Evolutionary conservation across 192 early-diverging fungal species (phyloP).

Genomic region (Neocallimastix lanati): DNA sequence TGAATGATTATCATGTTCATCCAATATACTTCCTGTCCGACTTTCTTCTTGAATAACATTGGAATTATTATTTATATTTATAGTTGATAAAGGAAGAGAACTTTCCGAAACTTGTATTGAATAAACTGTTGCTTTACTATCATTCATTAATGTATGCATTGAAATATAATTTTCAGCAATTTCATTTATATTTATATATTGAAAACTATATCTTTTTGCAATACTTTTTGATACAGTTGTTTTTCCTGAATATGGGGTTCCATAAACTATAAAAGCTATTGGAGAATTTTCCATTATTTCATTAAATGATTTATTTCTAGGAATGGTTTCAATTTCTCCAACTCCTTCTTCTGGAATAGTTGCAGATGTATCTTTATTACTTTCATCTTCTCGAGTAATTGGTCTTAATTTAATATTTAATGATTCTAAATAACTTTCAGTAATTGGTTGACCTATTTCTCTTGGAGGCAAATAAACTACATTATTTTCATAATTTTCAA

Average conservation of each 20-base stretch:
- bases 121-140: background rate
- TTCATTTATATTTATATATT: slow-evolving; percentile 23
- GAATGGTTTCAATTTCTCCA: slow-evolving; percentile 16
- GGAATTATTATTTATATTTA: background rate
- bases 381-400: slow-evolving; percentile 7
- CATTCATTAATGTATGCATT: background rate
- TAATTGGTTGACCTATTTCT: slow-evolving; percentile 16
- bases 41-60: background rate
- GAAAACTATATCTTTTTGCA: slow-evolving; percentile 8
- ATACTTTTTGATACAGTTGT: slow-evolving; percentile 19
- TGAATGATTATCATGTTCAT: slow-evolving; percentile 3
- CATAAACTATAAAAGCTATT: slow-evolving; percentile 20
- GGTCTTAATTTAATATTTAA: slow-evolving; percentile 1
- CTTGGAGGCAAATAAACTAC: slow-evolving; percentile 19
- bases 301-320: background rate
- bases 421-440: slow-evolving; percentile 16
- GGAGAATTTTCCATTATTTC: slow-evolving; percentile 3
- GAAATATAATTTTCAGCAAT: slow-evolving; percentile 14
- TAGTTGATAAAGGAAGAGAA: background rate
- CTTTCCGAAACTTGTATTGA: background rate
- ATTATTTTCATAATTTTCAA: slow-evolving; percentile 15
- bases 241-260: slow-evolving; percentile 31
- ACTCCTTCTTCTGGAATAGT: slow-evolving; percentile 5
- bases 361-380: background rate
- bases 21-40: background rate